phyloP scores from a whole-genome alignment of 805 yeast species.

The Teunomyces stri region DNA sequence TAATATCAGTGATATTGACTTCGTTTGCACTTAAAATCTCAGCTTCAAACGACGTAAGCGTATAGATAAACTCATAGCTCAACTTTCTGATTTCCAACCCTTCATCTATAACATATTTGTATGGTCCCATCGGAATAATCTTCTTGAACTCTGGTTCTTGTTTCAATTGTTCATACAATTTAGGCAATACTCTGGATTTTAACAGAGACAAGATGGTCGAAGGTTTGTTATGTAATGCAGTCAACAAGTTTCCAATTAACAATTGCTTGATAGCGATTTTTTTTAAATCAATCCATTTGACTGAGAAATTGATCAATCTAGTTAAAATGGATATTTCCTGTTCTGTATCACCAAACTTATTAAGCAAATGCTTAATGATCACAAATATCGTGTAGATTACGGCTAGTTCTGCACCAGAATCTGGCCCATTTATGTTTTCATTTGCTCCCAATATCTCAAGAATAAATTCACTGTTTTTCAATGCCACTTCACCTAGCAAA shows the following conservation, averaged over 20 bases:
- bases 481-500: slow-evolving; percentile 27
- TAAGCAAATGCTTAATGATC: slow-evolving; percentile 31
- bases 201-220: slow-evolving; percentile 45
- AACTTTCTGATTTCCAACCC: slow-evolving; percentile 73
- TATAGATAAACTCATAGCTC: slow-evolving; percentile 65
- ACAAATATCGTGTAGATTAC: slow-evolving; percentile 30
- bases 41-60: slow-evolving; percentile 34
- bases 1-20: slow-evolving; percentile 31
- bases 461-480: slow-evolving; percentile 12
- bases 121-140: slow-evolving; percentile 80
- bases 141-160: slow-evolving; percentile 58
- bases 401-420: slow-evolving; percentile 3
- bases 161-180: slow-evolving; percentile 51
- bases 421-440: not conserved
- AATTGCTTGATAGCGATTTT: slow-evolving; percentile 57
- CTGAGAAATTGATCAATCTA: slow-evolving; percentile 14
- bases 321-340: slow-evolving; percentile 11
- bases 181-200: slow-evolving; percentile 44
- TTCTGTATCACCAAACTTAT: slow-evolving; percentile 12
- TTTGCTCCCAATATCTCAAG: slow-evolving; percentile 14
- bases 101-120: slow-evolving; percentile 76
- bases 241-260: slow-evolving; percentile 56
- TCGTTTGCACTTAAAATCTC: slow-evolving; percentile 15
- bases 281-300: slow-evolving; percentile 22
- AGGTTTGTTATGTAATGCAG: slow-evolving; percentile 59